A percentile compares a stretch with the other conserved stretches of the same genome.
phyloP scores from a whole-genome alignment of 345 rosid species.

The Citropsis articulata region DNA sequence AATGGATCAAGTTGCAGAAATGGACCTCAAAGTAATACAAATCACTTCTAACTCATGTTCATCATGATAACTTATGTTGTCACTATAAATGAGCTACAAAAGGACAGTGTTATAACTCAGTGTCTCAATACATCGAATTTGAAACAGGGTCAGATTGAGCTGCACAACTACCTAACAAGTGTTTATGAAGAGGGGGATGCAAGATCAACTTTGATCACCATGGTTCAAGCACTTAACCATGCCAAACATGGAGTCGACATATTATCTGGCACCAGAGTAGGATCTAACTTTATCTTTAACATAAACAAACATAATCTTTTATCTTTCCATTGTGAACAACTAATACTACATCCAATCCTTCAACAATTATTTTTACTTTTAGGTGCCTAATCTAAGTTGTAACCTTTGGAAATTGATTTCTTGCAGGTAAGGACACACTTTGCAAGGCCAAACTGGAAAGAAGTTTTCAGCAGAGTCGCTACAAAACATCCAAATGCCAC shows the following conservation, averaged over 20 bases:
- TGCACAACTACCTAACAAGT: conserved; percentile 94
- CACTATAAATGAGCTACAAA: background rate
- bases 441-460: conserved; percentile 96
- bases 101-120: background rate
- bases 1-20: conserved; percentile 90
- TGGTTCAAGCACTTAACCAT: conserved; percentile 97
- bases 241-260: conserved; percentile 97
- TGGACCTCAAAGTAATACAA: conserved; percentile 71
- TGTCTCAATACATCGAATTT: background rate
- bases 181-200: conserved; percentile 99
- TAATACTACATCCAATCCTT: background rate
- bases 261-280: conserved; percentile 90
- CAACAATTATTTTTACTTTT: too few relatives aligned
- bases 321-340: background rate
- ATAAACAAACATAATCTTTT: background rate
- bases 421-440: conserved; percentile 92
- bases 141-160: conserved; percentile 84
- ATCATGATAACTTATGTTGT: background rate
- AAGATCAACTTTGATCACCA: conserved; percentile 86
- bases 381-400: background rate
- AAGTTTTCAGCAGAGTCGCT: conserved; percentile 75
- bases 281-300: background rate
- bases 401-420: background rate
- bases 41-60: background rate
- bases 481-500: conserved; percentile 80